Evolutionary conservation across 1,284 basidiomycete species (phyloP), one percentile per base, ranked within the genome.

Genomic region (Spongiforma sp.): DNA sequence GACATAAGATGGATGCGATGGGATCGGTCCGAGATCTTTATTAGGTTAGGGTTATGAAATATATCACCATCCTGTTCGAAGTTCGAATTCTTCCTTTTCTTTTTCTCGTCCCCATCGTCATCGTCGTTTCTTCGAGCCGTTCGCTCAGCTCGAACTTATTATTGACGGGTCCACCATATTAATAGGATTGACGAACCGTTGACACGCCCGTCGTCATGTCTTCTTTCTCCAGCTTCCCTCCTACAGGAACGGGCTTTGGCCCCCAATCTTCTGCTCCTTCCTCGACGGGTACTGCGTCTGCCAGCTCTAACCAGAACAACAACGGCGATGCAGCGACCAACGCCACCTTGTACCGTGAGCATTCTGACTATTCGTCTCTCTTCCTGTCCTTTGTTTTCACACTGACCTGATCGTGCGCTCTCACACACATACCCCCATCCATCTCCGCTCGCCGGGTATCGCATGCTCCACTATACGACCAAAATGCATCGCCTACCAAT

Each of bases 261-360:
- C 2, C 8, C 3, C 2, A 26, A 39, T n/a, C 55, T 8, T 7
- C 55, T 3, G 19, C 56, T 4, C 21, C 36, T 37, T 37, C 57
- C 8, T 5, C 37, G 30, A 43, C 19, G 10, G 8, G 37, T 14
- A 5, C 65, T 12, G 41, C 36, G 36, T 37, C 36, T 9, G 36
- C 30, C 33, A 21, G 36, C 34, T n/a, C 56, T 28, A 33, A 59
- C 3, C 34, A 34, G 14, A 28, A 7, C 5, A 30, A 30, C 17
- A 36, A 26, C 21, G 21, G 8, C 34, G 56, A 46, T 21, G 33
- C 73, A 4, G 57, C 74, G 1, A 50, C 60, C 4, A 76, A 74
- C 48, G 76, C 76, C 6, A 67, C 68, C 24, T 34, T 75, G 57
- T 75, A 75, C 58, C 55, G 73, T 75, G 66, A 75, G 73, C 67